A percentile compares a stretch with the other conserved stretches of the same genome.
Evolutionary conservation across 2,329 filamentous ascomycete species (phyloP).

Genomic region (Aspergillus sergii): DNA sequence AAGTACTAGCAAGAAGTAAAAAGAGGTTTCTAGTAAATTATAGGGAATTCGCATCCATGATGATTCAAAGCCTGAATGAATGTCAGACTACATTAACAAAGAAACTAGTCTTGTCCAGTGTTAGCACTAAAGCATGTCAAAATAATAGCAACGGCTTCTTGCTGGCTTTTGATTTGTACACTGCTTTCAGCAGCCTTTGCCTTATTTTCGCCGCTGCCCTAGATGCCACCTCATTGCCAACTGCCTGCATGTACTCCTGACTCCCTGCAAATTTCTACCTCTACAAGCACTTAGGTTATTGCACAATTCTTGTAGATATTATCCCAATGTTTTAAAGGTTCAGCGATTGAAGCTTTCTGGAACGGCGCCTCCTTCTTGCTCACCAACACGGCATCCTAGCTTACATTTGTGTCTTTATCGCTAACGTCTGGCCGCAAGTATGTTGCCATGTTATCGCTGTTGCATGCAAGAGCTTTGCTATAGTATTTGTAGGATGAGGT

Average conservation of each 20-base stretch:
- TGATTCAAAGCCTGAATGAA: not conserved
- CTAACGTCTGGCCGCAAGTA: too few species aligned
- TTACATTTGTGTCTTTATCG: too few species aligned
- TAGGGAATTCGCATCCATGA: not conserved
- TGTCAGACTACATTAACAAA: not conserved
- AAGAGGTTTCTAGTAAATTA: not conserved
- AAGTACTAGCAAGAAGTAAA: not conserved
- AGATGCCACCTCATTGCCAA: not conserved
- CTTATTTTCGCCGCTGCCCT: not conserved
- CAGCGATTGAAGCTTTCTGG: not conserved
- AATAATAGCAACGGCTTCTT: not conserved
- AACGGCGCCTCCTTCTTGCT: not conserved
- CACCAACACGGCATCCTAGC: too few species aligned
- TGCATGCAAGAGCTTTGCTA: too few species aligned
- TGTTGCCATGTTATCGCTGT: too few species aligned
- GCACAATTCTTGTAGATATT: not conserved
- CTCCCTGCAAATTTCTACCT: not conserved
- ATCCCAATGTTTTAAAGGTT: not conserved
- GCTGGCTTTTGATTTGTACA: not conserved
- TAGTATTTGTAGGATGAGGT: too few species aligned
- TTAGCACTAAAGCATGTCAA: not conserved
- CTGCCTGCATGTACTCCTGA: not conserved
- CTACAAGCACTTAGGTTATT: not conserved
- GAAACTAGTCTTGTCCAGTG: not conserved
- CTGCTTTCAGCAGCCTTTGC: not conserved